Conservation (phyloP, 2,329 filamentous ascomycete species). For the Aureobasidium sp. region DNA sequence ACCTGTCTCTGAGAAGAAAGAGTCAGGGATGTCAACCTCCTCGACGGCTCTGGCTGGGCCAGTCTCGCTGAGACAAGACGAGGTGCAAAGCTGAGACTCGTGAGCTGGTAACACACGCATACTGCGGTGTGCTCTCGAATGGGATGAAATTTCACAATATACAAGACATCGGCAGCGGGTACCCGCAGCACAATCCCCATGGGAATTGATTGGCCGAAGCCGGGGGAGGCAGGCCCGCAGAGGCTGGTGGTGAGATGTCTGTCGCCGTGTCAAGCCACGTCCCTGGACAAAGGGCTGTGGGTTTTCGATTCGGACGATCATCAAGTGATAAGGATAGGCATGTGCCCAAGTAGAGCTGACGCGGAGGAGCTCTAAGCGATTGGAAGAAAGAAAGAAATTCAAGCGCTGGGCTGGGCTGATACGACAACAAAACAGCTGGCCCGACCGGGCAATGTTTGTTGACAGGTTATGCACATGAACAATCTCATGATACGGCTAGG, state of each 20-base stretch:
- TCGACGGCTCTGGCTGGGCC: constrained; percentile 1
- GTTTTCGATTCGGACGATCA: constrained; percentile 11
- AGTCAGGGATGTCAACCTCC: too few relatives aligned
- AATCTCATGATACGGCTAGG: too few relatives aligned
- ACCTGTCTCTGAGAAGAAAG: too few relatives aligned
- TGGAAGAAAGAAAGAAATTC: background rate
- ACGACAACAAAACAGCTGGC: constrained; percentile 11
- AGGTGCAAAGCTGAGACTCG: background rate
- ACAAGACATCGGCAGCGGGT: constrained; percentile 7
- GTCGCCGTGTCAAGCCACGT: constrained; percentile 3
- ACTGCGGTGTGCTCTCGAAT: background rate
- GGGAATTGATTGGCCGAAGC: constrained; percentile 11
- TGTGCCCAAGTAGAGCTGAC: background rate
- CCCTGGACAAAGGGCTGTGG: constrained; percentile 4
- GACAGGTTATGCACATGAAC: constrained; percentile 9
- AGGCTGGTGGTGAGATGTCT: constrained; percentile 15
- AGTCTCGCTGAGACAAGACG: background rate
- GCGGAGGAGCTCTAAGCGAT: constrained; percentile 11
- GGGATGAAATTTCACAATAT: constrained; percentile 8
- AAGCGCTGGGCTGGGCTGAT: constrained; percentile 7
- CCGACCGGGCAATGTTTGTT: constrained; percentile 12
- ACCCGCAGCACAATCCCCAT: constrained; percentile 6
- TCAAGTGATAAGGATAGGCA: constrained; percentile 13
- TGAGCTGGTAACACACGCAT: background rate
- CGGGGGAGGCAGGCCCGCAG: constrained; percentile 12